A percentile compares a stretch with the other conserved stretches of the same genome.
phyloP scores from a whole-genome alignment of 768 basidiomycete species.

The Boletus subparvulus region DNA sequence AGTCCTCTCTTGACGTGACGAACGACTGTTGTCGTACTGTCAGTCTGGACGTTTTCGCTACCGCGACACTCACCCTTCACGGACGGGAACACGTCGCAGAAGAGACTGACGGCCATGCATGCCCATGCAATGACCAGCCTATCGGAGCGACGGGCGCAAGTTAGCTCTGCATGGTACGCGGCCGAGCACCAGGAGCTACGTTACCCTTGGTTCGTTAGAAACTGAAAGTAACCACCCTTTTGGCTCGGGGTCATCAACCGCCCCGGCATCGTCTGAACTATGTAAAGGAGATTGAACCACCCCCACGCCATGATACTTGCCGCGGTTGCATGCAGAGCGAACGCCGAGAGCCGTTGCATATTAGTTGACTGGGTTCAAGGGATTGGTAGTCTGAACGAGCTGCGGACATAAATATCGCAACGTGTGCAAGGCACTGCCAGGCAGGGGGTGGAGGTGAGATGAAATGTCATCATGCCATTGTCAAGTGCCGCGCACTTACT shows the following conservation, averaged over 20 bases:
- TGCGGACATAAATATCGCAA: background rate
- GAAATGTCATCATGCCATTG: background rate
- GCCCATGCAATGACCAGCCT: conserved; percentile 38
- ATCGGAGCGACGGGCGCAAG: background rate
- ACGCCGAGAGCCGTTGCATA: conserved; percentile 15
- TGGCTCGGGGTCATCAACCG: conserved; percentile 32
- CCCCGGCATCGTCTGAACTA: too few relatives aligned
- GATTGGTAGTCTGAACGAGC: background rate
- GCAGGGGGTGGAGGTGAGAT: background rate
- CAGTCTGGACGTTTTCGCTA: background rate
- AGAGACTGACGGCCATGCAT: conserved; percentile 41
- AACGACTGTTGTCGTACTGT: background rate
- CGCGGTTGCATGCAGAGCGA: conserved; percentile 34
- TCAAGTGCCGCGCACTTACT: too few relatives aligned
- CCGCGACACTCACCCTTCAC: conserved; percentile 30
- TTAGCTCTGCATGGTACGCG: background rate
- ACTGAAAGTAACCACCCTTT: conserved; percentile 68
- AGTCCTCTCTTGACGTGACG: conserved; percentile 55
- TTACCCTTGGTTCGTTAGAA: conserved; percentile 75
- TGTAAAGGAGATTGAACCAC: conserved; percentile 21
- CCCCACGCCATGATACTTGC: conserved; percentile 39
- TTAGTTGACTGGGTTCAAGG: background rate
- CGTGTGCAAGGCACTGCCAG: too few relatives aligned
- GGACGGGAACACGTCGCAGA: conserved; percentile 42
- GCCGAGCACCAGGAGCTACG: background rate